phyloP scores from a whole-genome alignment of 257 asterid genomes.

The Petunia secreta region DNA sequence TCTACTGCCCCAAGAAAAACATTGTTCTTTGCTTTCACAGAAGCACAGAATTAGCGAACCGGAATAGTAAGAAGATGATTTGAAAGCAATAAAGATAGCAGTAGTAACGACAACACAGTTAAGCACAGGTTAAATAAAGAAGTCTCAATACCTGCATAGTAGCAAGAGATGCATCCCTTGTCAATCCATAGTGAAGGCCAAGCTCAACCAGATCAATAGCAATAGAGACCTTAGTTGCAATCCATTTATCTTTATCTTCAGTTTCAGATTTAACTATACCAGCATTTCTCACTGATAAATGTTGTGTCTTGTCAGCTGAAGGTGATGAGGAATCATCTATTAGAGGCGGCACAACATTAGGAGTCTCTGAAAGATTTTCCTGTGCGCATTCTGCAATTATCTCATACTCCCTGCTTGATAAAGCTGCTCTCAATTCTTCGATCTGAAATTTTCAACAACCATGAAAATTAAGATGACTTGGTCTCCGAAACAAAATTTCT shows the following conservation, averaged over 20 bases:
- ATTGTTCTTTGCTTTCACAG: background rate
- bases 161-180: slow-evolving; percentile 93
- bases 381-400: slow-evolving; percentile 87
- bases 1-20: slow-evolving; percentile 18
- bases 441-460: slow-evolving; percentile 53
- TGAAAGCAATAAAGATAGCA: slow-evolving; percentile 5
- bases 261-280: slow-evolving; percentile 53
- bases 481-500: slow-evolving; percentile 1
- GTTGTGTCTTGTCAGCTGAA: slow-evolving; percentile 49
- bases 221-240: slow-evolving; percentile 69
- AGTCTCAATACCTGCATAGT: slow-evolving; percentile 69
- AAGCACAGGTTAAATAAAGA: slow-evolving; percentile 6
- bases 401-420: slow-evolving; percentile 91
- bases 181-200: slow-evolving; percentile 76
- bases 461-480: background rate
- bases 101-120: background rate
- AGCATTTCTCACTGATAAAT: slow-evolving; percentile 42
- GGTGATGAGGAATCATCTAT: slow-evolving; percentile 51
- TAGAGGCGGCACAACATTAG: slow-evolving; percentile 67
- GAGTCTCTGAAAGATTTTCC: slow-evolving; percentile 83
- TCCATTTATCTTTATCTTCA: slow-evolving; percentile 52
- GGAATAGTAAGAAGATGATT: slow-evolving; percentile 10
- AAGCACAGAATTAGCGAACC: background rate
- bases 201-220: slow-evolving; percentile 77
- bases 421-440: slow-evolving; percentile 89